Conservation (phyloP, 495 filamentous ascomycete genomes). For the Lindgomyces ingoldianus region DNA sequence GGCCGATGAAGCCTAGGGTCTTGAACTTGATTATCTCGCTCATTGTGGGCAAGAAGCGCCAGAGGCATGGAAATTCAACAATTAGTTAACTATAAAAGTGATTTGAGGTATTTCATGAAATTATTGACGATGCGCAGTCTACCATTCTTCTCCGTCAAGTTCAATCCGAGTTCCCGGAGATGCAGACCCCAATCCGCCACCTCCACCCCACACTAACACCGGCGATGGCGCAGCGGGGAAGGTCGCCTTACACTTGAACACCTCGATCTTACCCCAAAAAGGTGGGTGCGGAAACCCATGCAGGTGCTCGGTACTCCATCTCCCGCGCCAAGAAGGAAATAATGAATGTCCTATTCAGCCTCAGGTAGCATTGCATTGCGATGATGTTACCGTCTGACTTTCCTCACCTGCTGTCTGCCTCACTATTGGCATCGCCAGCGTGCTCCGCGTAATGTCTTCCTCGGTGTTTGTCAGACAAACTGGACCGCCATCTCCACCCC, state of each 20-base stretch:
- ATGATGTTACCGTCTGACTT: not conserved
- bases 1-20: slow-evolving; percentile 52
- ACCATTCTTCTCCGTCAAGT: too few relatives aligned
- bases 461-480: slow-evolving; percentile 1
- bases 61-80: not conserved
- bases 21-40: slow-evolving; percentile 15
- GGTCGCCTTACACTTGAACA: too few relatives aligned
- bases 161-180: not conserved
- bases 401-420: too few relatives aligned
- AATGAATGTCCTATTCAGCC: not conserved
- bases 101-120: too few relatives aligned
- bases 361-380: not conserved
- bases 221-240: not conserved
- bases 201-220: slow-evolving; percentile 9
- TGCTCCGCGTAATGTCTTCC: slow-evolving; percentile 8
- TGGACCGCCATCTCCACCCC: slow-evolving; percentile 25
- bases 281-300: slow-evolving; percentile 1
- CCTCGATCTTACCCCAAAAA: slow-evolving; percentile 3
- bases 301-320: not conserved
- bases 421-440: not conserved
- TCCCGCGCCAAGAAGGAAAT: not conserved
- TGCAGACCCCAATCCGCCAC: not conserved
- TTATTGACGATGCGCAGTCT: too few relatives aligned
- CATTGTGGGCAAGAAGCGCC: not conserved
- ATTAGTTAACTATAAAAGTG: too few relatives aligned